Conservation (phyloP, 2,329 filamentous ascomycete species). For the Davidsoniella virescens region DNA sequence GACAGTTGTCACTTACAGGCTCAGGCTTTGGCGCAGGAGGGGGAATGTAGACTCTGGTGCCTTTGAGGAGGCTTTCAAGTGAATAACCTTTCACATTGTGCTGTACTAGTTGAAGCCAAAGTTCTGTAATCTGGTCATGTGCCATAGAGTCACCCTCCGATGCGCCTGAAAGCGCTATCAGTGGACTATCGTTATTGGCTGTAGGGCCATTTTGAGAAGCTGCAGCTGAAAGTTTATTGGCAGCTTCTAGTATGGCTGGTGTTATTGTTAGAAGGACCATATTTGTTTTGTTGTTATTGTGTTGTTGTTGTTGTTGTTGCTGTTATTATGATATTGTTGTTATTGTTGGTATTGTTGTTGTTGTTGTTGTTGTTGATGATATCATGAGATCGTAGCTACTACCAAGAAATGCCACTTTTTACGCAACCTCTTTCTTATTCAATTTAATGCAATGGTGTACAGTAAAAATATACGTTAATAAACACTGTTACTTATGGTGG, state of each 20-base stretch:
- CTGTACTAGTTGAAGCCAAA: constrained; percentile 37
- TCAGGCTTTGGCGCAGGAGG: constrained; percentile 67
- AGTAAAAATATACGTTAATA: no score
- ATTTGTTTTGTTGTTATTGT: not conserved
- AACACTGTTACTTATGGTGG: no score
- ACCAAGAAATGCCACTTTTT: no score
- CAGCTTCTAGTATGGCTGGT: constrained; percentile 44
- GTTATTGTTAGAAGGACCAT: constrained; percentile 77
- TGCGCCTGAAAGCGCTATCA: constrained; percentile 15
- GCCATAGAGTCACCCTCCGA: constrained; percentile 51
- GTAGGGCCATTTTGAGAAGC: not conserved
- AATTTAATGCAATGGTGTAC: no score
- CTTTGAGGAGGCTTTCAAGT: constrained; percentile 55
- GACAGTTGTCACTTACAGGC: constrained; percentile 37
- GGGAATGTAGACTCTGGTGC: constrained; percentile 57
- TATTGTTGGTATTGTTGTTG: not conserved
- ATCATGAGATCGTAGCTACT: no score
- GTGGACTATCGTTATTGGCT: constrained; percentile 3
- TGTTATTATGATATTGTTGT: not conserved
- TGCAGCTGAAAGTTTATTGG: constrained; percentile 23
- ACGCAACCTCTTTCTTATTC: no score
- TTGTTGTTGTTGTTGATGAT: not conserved
- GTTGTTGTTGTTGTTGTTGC: not conserved
- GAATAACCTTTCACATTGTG: constrained; percentile 24
- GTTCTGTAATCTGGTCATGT: constrained; percentile 49